A percentile compares a stretch with the other conserved stretches of the same genome.
phyloP scores from a whole-genome alignment of 768 basidiomycete species.

The Suillus americanus region DNA sequence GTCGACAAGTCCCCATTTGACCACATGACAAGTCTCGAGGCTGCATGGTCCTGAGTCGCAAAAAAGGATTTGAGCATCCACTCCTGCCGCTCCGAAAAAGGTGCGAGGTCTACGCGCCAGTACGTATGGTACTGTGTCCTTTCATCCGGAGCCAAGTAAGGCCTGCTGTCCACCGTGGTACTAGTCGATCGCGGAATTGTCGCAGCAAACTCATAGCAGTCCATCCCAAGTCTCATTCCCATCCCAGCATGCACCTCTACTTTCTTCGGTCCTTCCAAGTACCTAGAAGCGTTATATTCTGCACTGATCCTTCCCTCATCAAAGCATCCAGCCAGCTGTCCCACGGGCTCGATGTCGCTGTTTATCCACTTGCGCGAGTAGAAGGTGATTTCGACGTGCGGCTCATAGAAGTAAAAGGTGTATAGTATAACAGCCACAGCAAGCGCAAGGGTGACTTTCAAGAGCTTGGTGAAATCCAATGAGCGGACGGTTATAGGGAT shows the following conservation, averaged over 20 bases:
- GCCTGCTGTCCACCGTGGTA: neutral
- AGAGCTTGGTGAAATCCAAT: slow-evolving; percentile 36
- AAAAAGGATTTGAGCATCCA: slow-evolving; percentile 93
- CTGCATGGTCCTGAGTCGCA: slow-evolving; percentile 75
- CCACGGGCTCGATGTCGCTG: slow-evolving; percentile 63
- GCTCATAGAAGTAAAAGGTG: slow-evolving; percentile 66
- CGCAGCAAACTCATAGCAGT: slow-evolving; percentile 92
- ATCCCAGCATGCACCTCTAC: slow-evolving; percentile 82
- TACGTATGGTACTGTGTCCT: slow-evolving; percentile 85
- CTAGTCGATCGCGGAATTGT: slow-evolving; percentile 52
- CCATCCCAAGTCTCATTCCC: slow-evolving; percentile 73
- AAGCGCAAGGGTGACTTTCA: slow-evolving; percentile 46
- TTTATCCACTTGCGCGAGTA: slow-evolving; percentile 77
- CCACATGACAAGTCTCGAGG: slow-evolving; percentile 80
- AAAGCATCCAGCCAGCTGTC: slow-evolving; percentile 76
- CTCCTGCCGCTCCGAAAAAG: slow-evolving; percentile 81
- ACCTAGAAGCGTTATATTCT: slow-evolving; percentile 64
- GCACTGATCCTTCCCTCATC: slow-evolving; percentile 56
- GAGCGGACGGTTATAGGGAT: slow-evolving; percentile 30
- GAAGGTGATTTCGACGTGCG: slow-evolving; percentile 83
- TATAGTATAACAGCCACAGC: slow-evolving; percentile 40
- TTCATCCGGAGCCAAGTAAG: slow-evolving; percentile 32
- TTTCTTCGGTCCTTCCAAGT: slow-evolving; percentile 60
- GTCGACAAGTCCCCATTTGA: slow-evolving; percentile 75
- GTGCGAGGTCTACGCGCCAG: slow-evolving; percentile 87